A percentile compares a stretch with the other conserved stretches of the same genome.
Conservation (phyloP, 805 yeast species). For the Starmerella roubikii region DNA sequence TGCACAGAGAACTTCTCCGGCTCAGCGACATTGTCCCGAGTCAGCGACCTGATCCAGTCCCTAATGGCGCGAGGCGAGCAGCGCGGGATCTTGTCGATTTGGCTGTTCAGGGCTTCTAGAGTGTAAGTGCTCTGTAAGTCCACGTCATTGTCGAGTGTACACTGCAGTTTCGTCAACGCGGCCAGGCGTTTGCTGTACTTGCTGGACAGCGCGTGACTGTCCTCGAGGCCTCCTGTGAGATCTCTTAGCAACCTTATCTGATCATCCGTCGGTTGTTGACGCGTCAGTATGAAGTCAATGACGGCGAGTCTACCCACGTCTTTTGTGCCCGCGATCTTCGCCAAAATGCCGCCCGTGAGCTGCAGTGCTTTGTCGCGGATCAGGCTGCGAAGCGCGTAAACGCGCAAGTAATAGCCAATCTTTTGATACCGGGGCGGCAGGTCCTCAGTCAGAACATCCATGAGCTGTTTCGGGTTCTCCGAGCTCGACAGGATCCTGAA, state of each 20-base stretch:
- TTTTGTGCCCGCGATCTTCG: background rate
- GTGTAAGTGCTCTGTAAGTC: background rate
- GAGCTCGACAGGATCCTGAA: background rate
- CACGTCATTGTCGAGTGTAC: background rate
- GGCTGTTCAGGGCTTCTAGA: background rate
- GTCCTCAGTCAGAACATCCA: background rate
- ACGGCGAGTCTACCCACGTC: constrained; percentile 1
- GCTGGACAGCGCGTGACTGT: background rate
- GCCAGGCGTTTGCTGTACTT: background rate
- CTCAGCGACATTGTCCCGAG: too few species aligned
- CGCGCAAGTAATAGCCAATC: constrained; percentile 1
- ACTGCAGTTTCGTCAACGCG: background rate
- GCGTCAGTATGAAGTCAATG: constrained; percentile 3
- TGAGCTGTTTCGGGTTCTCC: background rate
- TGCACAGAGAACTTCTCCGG: too few species aligned
- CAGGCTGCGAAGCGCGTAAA: constrained; percentile 2
- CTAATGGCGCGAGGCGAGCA: background rate
- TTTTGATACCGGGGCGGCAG: background rate
- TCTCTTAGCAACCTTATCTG: background rate
- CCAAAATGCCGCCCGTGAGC: background rate
- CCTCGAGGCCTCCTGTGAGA: background rate
- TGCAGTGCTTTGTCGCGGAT: background rate
- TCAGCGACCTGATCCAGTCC: background rate
- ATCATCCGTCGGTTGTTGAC: background rate
- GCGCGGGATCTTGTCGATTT: background rate